A percentile compares a stretch with the other conserved stretches of the same genome.
phyloP scores from a whole-genome alignment of 2,329 filamentous ascomycete genomes.

The Ophiocordyceps sinensis region DNA sequence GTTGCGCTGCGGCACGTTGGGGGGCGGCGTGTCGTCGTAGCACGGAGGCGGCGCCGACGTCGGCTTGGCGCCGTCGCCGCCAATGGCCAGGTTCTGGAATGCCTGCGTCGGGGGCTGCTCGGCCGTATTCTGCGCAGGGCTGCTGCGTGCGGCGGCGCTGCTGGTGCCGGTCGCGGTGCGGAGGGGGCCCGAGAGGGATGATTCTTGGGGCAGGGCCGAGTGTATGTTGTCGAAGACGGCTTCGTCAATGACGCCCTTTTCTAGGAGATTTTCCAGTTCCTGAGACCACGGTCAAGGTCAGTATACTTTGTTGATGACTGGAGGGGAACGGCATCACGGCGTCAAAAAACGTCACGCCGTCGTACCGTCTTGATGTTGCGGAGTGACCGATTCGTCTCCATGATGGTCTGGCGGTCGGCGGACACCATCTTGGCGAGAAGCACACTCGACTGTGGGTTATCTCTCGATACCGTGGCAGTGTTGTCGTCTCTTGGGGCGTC shows the following conservation, averaged over 20 bases:
- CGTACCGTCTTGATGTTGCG: constrained; percentile 70
- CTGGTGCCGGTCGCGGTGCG: constrained; percentile 23
- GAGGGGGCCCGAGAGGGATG: constrained; percentile 37
- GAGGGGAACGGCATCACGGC: background rate
- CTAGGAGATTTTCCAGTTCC: constrained; percentile 84
- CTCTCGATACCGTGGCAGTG: too few species aligned
- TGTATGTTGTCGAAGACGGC: constrained; percentile 63
- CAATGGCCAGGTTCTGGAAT: constrained; percentile 26
- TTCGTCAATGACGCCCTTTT: constrained; percentile 65
- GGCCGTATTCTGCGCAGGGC: constrained; percentile 14
- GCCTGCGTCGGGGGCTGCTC: constrained; percentile 19
- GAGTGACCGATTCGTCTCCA: constrained; percentile 70
- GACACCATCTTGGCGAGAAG: constrained; percentile 24
- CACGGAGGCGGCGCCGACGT: constrained; percentile 31
- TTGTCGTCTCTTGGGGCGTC: too few species aligned
- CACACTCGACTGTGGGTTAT: too few species aligned
- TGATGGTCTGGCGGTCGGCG: constrained; percentile 41
- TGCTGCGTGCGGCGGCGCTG: constrained; percentile 14
- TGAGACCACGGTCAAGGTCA: background rate
- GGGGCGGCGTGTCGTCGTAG: constrained; percentile 33
- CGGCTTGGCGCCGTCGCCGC: constrained; percentile 6
- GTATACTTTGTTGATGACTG: too few species aligned
- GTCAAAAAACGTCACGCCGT: too few species aligned
- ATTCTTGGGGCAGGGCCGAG: constrained; percentile 58
- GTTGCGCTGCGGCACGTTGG: constrained; percentile 25